These are phyloP conservation scores for Chytridium lagenaria DNA, from an alignment of 371 early-diverging fungal species.

Conservation along the genomic window DNA sequence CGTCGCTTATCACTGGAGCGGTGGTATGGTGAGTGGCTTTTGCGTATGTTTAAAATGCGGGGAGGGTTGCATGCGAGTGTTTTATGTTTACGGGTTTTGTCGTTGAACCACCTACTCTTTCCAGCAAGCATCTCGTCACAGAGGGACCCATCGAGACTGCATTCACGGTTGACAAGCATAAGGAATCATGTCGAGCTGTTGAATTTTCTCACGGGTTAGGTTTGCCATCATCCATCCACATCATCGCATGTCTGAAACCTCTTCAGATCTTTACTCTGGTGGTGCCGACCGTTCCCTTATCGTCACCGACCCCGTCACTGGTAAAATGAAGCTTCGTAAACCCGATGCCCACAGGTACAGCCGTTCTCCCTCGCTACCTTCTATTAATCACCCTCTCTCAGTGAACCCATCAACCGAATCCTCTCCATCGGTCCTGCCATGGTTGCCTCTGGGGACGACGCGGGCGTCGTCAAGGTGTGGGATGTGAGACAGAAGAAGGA, in stretches of 20 bases:
- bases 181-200: conserved; percentile 83
- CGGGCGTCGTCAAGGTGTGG: conserved; percentile 91
- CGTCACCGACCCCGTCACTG: conserved; percentile 72
- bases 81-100: background rate
- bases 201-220: conserved; percentile 52
- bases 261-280: conserved; percentile 69
- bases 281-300: conserved; percentile 83
- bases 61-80: no score
- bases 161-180: conserved; percentile 70
- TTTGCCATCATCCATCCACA: background rate
- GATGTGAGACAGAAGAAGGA: conserved; percentile 76
- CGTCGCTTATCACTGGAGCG: conserved; percentile 79
- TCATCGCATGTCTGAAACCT: background rate
- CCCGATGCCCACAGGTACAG: conserved; percentile 78
- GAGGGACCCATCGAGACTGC: conserved; percentile 45
- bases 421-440: conserved; percentile 68
- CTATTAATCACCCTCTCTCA: conserved; percentile 25
- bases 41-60: background rate
- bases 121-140: background rate
- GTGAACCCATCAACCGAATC: conserved; percentile 76
- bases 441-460: conserved; percentile 91
- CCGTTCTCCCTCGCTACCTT: background rate
- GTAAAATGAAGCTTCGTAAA: conserved; percentile 63
- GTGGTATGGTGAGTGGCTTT: conserved; percentile 68
- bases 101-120: background rate